Evolutionary conservation across 2,329 filamentous ascomycete species (phyloP).

Genomic region (Zalaria obscura): DNA sequence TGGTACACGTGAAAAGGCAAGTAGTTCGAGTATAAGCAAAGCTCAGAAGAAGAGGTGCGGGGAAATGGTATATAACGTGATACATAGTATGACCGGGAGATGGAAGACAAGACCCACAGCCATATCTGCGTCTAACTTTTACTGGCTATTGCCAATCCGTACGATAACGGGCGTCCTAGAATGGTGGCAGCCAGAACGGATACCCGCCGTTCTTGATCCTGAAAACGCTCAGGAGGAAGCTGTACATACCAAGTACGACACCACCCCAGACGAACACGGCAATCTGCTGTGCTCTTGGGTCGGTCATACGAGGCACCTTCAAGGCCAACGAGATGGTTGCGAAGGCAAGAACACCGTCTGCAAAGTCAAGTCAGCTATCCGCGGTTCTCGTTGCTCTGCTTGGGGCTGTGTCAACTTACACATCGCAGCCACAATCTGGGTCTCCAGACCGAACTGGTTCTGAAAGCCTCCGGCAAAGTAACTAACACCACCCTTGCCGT

Average conservation of each 20-base stretch:
- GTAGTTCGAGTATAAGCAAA: too few species aligned
- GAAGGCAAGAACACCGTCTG: constrained; percentile 72
- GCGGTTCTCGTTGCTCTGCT: not conserved
- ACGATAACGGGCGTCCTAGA: constrained; percentile 30
- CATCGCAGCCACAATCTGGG: constrained; percentile 83
- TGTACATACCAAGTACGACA: constrained; percentile 72
- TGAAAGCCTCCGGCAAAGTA: constrained; percentile 91
- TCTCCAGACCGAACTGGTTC: constrained; percentile 87
- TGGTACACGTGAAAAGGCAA: too few species aligned
- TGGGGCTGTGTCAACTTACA: constrained; percentile 48
- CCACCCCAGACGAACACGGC: constrained; percentile 68
- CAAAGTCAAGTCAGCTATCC: constrained; percentile 5
- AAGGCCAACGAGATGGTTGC: constrained; percentile 80
- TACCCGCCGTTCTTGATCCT: constrained; percentile 90
- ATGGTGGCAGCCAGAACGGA: constrained; percentile 86
- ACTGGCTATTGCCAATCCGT: too few species aligned
- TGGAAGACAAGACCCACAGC: too few species aligned
- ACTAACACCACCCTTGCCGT: constrained; percentile 71
- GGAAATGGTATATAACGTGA: too few species aligned
- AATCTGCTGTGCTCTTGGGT: constrained; percentile 64
- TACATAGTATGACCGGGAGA: too few species aligned
- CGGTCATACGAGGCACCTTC: constrained; percentile 79
- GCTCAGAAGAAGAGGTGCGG: too few species aligned
- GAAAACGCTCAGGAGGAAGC: constrained; percentile 88
- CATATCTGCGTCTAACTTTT: too few species aligned